Evolutionary conservation across 129 eudicot species (phyloP), one percentile per base, ranked within the genome.

Genomic region (Scalesia atractyloides): DNA sequence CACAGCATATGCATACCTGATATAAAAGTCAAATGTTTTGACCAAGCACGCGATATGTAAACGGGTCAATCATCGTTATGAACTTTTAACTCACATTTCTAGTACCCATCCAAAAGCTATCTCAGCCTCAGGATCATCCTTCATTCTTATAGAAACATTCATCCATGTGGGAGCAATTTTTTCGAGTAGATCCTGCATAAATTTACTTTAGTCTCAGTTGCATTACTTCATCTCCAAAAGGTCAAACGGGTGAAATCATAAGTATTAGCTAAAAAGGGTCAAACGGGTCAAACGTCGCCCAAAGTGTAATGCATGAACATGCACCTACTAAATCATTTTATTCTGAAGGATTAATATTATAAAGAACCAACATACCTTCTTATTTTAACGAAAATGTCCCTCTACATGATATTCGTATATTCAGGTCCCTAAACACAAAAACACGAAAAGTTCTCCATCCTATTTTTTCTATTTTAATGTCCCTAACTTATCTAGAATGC

Each of bases 91-190:
- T 84, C 79, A 87, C 93, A 87, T 87, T 82, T 87, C 93, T 70
- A 84, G 84, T 64, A 87, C 89, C 93, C 93, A 87, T 84, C 93
- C 93, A 68, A 87, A 87, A 60, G 84, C 47, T 84, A 77, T 80
- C 82, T 87, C 93, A 39, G 93, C 77, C 69, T 82, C 89, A 4
- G 87, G 89, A 76, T 87, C 89, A 78, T 82, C 84, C 70, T 87
- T 87, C 93, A 87, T 87, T 79, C 85, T 87, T 79, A 87, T 57
- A 30, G 93, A 84, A 48, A 87, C 82, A 72, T 87, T 87, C 93
- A 87, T 87, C 93, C 93, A 87, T 36, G 89, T 87, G n/a, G 93
- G 93, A 34, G 93, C 87, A 34, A 87, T 84, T 76, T 84, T 82
- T 54, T 83, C 85, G 7, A 87, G 81, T 73, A 82, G 4, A 74